Evolutionary conservation across 306 rosid genomes (phyloP), one percentile per base, ranked within the genome.

Genomic region (Trifolium pratense): DNA sequence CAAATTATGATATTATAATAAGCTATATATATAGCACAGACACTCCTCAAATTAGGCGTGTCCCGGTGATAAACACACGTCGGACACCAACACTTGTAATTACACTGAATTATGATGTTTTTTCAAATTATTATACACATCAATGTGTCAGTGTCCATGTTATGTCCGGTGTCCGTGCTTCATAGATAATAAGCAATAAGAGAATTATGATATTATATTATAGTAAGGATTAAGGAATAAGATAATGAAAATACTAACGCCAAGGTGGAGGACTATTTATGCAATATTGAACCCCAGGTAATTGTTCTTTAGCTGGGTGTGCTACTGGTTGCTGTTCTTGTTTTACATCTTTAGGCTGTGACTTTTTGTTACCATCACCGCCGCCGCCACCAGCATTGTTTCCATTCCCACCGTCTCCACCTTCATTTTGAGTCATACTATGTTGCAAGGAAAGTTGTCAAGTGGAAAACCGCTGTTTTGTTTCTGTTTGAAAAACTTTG

Each of bases 241-340:
- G 32, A 29, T 0, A 29, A 29, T 52, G 26, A 52, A 18, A 52
- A 52, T 56, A 77, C 91, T 5, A 15, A 89, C 92, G 79, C 97
- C 97, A 91, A 49, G 97, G 96, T 21, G 93, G 97, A 73, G 97
- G 91, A 69, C 93, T 91, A 69, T 82, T 87, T 26, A 91, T 70
- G 70, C 96, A 91, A 42, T 87, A 87, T 67, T 89, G 89, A 75
- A 89, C 81, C 23, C 96, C 93, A 6, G 93, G 96, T 21, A 91
- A 76, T 73, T 89, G 96, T 43, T 91, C 97, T 18, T 75, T 67
- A 57, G 71, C 84, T 0, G 81, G 75, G 36, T 76, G 78, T 17
- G 81, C 78, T 37, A 75, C 46, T 6, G 49, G 72, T 32, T 37
- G 26, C 13, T 69, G n/a, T 23, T 56, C 61, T 56, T 56, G 61